phyloP scores from a whole-genome alignment of 441 rosid species.

The Cnidoscolus chayamansa region DNA sequence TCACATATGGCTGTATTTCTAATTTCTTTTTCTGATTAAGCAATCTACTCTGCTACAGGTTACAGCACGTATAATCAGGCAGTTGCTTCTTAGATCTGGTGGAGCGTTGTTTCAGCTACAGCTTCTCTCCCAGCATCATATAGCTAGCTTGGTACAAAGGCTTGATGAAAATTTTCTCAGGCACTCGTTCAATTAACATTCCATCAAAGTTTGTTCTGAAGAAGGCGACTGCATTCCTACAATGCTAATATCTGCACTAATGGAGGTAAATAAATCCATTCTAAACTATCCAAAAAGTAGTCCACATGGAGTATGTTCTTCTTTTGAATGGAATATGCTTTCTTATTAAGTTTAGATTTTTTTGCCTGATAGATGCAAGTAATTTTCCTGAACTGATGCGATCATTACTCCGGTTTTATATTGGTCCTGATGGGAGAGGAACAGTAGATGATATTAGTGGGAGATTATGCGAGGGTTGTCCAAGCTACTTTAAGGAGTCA shows the following conservation, averaged over 20 bases:
- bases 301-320: slow-evolving; percentile 15
- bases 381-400: slow-evolving; percentile 20
- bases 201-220: slow-evolving; percentile 88
- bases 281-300: slow-evolving; percentile 8
- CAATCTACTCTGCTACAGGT: slow-evolving; percentile 47
- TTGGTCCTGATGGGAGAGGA: slow-evolving; percentile 96
- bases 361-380: background rate
- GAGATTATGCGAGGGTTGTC: slow-evolving; percentile 83
- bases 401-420: slow-evolving; percentile 62
- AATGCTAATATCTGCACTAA: slow-evolving; percentile 73
- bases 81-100: slow-evolving; percentile 92
- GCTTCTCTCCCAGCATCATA: slow-evolving; percentile 84
- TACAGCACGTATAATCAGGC: slow-evolving; percentile 84
- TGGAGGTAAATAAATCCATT: slow-evolving; percentile 64
- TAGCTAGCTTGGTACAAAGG: slow-evolving; percentile 75
- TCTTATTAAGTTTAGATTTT: background rate
- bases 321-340: slow-evolving; percentile 1
- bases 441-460: slow-evolving; percentile 91
- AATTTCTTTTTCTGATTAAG: slow-evolving; percentile 8
- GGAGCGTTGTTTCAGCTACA: slow-evolving; percentile 92
- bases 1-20: slow-evolving; percentile 16
- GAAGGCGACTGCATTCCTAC: slow-evolving; percentile 93
- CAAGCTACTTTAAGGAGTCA: slow-evolving; percentile 94
- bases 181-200: slow-evolving; percentile 76
- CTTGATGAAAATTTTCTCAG: slow-evolving; percentile 64